Conservation (phyloP, 331 rosid species). For the Malus hybrid region DNA sequence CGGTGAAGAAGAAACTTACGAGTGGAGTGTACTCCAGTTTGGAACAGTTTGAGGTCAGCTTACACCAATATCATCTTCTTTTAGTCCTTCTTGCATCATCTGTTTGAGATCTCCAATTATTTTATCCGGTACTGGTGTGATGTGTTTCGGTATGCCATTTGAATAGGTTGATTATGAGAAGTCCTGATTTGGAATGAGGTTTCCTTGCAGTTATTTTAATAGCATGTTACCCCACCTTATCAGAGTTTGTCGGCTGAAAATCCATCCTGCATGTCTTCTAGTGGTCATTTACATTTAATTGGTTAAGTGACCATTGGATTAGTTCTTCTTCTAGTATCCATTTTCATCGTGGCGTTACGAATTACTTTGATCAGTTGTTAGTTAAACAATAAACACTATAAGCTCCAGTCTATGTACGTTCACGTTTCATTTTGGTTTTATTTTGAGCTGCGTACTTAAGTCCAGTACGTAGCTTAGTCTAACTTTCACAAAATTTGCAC, state of each 20-base stretch:
- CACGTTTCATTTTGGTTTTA: not conserved
- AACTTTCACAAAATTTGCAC: not conserved
- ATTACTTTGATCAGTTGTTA: not conserved
- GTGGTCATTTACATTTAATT: not conserved
- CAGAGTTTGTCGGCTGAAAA: not conserved
- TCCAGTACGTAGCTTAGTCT: not conserved
- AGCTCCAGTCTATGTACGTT: not conserved
- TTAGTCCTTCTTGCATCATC: not conserved
- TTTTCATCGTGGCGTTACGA: not conserved
- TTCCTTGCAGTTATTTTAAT: not conserved
- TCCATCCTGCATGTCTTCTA: too few relatives aligned
- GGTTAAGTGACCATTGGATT: not conserved
- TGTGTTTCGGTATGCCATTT: not conserved
- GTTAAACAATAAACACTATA: not conserved
- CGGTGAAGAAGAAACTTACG: slow-evolving; percentile 46
- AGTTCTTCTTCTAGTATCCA: too few relatives aligned
- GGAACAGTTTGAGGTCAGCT: slow-evolving; percentile 63
- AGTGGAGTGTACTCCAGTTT: slow-evolving; percentile 37
- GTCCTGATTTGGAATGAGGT: not conserved
- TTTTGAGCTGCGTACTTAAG: not conserved
- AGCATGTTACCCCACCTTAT: not conserved
- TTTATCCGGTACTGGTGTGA: not conserved
- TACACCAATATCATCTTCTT: not conserved
- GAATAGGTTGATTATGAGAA: not conserved
- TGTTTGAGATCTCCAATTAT: not conserved